These are phyloP conservation scores for Discostella pseudostelligera DNA, from an alignment of 108 stramenopile genomes.

Conservation along the genomic window DNA sequence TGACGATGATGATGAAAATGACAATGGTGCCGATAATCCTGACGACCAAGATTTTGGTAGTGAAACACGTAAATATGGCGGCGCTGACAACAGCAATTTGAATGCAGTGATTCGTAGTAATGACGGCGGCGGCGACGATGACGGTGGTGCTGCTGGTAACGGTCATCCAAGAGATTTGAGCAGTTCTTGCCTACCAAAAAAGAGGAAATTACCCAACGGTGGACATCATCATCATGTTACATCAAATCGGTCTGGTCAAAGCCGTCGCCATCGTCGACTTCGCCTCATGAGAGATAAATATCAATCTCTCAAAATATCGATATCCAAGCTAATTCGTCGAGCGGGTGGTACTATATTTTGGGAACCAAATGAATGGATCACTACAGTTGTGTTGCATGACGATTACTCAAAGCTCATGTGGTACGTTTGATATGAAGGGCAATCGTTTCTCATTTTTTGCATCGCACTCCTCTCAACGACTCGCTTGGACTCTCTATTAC, in stretches of 20 bases:
- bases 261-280: conserved; percentile 11
- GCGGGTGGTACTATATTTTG: conserved; percentile 69
- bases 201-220: too few relatives aligned
- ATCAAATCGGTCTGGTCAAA: not conserved
- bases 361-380: conserved; percentile 62
- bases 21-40: not conserved
- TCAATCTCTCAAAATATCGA: conserved; percentile 8
- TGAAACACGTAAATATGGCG: not conserved
- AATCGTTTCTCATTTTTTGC: conserved; percentile 4
- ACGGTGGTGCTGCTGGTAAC: too few relatives aligned
- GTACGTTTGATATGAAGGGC: conserved; percentile 15
- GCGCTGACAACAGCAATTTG: not conserved
- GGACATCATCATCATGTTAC: too few relatives aligned
- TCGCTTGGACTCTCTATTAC: too few relatives aligned
- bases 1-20: not conserved
- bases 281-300: not conserved
- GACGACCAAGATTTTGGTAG: not conserved
- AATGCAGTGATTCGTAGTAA: not conserved
- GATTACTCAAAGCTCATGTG: conserved; percentile 40
- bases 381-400: conserved; percentile 55
- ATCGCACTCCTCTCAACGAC: not conserved
- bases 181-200: too few relatives aligned
- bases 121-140: too few relatives aligned
- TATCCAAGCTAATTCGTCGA: conserved; percentile 56
- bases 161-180: too few relatives aligned